These are phyloP conservation scores for Madurella mycetomatis DNA, from an alignment of 2,329 filamentous ascomycete species.

Conservation along the genomic window DNA sequence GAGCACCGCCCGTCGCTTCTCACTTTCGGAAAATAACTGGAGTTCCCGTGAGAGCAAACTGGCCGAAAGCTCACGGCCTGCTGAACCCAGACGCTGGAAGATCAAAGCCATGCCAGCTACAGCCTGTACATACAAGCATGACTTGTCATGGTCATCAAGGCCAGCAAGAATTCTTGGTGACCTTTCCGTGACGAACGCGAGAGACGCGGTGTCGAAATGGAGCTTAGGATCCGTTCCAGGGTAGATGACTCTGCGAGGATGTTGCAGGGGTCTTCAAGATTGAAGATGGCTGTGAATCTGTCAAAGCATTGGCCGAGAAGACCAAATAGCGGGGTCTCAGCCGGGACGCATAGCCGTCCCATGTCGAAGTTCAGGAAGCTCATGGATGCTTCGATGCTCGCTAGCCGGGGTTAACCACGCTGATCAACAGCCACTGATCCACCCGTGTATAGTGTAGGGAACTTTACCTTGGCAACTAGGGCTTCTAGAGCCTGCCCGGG, in stretches of 20 bases:
- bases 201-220: constrained; percentile 33
- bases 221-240: constrained; percentile 27
- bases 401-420: constrained; percentile 17
- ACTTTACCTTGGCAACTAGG: constrained; percentile 10
- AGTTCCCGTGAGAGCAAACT: constrained; percentile 29
- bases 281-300: constrained; percentile 24
- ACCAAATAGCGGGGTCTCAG: constrained; percentile 26
- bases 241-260: constrained; percentile 23
- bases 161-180: constrained; percentile 26
- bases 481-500: background rate
- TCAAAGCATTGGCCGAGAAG: constrained; percentile 26
- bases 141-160: constrained; percentile 32
- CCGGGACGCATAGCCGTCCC: constrained; percentile 28
- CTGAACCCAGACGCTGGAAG: constrained; percentile 25
- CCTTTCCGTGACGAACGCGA: constrained; percentile 31
- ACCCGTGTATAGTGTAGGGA: background rate
- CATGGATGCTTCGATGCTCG: constrained; percentile 29
- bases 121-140: constrained; percentile 34
- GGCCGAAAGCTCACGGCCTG: constrained; percentile 19
- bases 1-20: constrained; percentile 29
- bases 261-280: constrained; percentile 18
- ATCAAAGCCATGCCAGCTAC: constrained; percentile 33
- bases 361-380: constrained; percentile 26
- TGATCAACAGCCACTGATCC: background rate
- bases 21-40: constrained; percentile 29